Conservation (phyloP, 441 rosid genomes). For the Populus tomentosa region DNA sequence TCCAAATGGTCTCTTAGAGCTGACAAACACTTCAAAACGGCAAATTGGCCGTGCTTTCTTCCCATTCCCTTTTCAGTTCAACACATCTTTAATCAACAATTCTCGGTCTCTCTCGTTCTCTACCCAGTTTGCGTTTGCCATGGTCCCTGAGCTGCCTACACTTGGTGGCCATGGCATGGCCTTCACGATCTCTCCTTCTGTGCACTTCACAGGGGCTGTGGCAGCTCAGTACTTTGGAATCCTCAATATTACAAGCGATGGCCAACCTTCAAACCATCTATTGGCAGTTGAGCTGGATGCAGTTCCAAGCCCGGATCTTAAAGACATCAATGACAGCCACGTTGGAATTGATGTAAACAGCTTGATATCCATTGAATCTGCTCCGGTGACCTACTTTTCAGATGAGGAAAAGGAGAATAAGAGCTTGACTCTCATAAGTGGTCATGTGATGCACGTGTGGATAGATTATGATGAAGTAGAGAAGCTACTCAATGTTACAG, state of each 20-base stretch:
- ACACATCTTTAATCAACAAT: slow-evolving; percentile 19
- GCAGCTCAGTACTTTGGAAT: slow-evolving; percentile 39
- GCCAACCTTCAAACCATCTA: slow-evolving; percentile 31
- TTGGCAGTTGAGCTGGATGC: slow-evolving; percentile 60
- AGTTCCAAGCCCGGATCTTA: slow-evolving; percentile 19
- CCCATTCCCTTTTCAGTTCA: slow-evolving; percentile 38
- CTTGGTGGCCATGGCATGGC: slow-evolving; percentile 50
- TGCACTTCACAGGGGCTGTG: slow-evolving; percentile 28
- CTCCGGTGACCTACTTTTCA: slow-evolving; percentile 37
- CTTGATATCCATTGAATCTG: slow-evolving; percentile 31
- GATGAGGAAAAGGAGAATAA: slow-evolving; percentile 16
- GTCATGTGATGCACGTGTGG: slow-evolving; percentile 47
- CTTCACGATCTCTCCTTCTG: slow-evolving; percentile 46
- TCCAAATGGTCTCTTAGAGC: slow-evolving; percentile 30
- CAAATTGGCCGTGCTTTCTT: slow-evolving; percentile 50
- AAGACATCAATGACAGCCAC: slow-evolving; percentile 42
- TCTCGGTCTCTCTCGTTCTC: slow-evolving; percentile 40
- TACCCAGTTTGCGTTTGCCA: slow-evolving; percentile 46
- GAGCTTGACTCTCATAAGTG: slow-evolving; percentile 32
- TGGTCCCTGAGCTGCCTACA: slow-evolving; percentile 28
- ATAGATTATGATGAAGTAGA: slow-evolving; percentile 39
- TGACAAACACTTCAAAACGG: slow-evolving; percentile 33
- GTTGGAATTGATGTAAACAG: slow-evolving; percentile 55
- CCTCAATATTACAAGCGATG: slow-evolving; percentile 30
- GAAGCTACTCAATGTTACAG: slow-evolving; percentile 37